phyloP scores from a whole-genome alignment of 2,329 filamentous ascomycete species.

The Exophiala spinifera region DNA sequence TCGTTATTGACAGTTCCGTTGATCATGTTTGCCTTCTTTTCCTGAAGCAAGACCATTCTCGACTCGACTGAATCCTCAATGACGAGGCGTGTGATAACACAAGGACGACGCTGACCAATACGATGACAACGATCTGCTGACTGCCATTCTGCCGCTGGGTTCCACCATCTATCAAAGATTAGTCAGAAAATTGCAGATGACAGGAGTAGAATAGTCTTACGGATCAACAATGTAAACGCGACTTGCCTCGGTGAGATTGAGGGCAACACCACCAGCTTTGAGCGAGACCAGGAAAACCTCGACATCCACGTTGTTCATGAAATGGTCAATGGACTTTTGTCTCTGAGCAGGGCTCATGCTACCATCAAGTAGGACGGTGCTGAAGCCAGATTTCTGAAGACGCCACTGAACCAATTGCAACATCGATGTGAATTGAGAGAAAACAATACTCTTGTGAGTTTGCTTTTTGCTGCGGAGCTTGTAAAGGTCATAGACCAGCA shows the following conservation, averaged over 20 bases:
- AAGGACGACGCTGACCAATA: slow-evolving; percentile 90
- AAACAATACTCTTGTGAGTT: slow-evolving; percentile 94
- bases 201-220: slow-evolving; percentile 52
- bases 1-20: slow-evolving; percentile 95
- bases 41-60: slow-evolving; percentile 89
- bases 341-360: slow-evolving; percentile 94
- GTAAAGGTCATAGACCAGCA: slow-evolving; percentile 91
- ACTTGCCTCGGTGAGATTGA: slow-evolving; percentile 93
- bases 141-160: slow-evolving; percentile 99
- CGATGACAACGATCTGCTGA: slow-evolving; percentile 91
- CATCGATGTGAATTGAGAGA: slow-evolving; percentile 97
- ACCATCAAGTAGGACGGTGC: slow-evolving; percentile 95
- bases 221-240: slow-evolving; percentile 95
- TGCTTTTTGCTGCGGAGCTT: slow-evolving; percentile 87
- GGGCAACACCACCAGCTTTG: slow-evolving; percentile 90
- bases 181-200: neutral
- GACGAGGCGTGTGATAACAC: slow-evolving; percentile 87
- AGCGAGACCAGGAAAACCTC: slow-evolving; percentile 95
- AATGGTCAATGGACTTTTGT: slow-evolving; percentile 89
- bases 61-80: slow-evolving; percentile 98
- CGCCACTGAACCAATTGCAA: slow-evolving; percentile 96
- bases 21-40: slow-evolving; percentile 99
- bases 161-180: slow-evolving; percentile 74
- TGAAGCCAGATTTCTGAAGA: slow-evolving; percentile 91
- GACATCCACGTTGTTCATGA: slow-evolving; percentile 91